Base-by-base conservation (phyloP, 2,329 filamentous ascomycete species). In the Immersiporthe knoxdaviesiana region DNA sequence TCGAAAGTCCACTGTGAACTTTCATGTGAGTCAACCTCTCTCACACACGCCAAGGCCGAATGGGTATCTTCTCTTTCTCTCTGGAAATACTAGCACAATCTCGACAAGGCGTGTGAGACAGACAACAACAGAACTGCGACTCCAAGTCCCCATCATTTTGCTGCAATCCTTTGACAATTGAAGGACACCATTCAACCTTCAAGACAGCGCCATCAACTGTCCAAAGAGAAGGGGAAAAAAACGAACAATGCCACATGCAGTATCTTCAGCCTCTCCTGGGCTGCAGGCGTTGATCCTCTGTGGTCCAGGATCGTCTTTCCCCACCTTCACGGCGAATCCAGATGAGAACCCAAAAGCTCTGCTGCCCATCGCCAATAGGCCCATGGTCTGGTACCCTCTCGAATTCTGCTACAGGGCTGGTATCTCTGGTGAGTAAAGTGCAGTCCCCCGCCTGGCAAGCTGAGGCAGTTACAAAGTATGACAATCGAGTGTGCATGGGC, bases 361-460 rank as follows among this genome's bases (percentile, higher is more conserved):
- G 30, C 81, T 96, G 10, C 92, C 92, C 7, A 91, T 96, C 70
- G 92, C 92, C 47, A 96, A 96, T 78, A 82, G 92, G 74, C 92
- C 92, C 1, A 96, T 96, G 92, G 90, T 96, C 60, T 95, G 93
- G 91, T 96, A 96, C 78, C 90, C 92, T 7, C 87, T 96, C 54
- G 92, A 95, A 75, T 95, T 93, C 81, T 95, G 92, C 80, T 92
- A 93, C 76, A 88, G 92, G 50, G 92, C 91, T 78, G 92, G 92
- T 74, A 88, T 94, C 73, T 92, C 90, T 76, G 85, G 91, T 92
- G 79, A 79, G 87, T 21, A 30, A 21, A 12, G 21, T 30, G 18
- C 52, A 63, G 64, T 35, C 30, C 12, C 52, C 24, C 10, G 32
- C 24, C 14, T 24, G 24, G 32, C 12, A 3, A 24, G 59, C n/a